phyloP scores from a whole-genome alignment of 257 asterid species.

The Penstemon eatonii region DNA sequence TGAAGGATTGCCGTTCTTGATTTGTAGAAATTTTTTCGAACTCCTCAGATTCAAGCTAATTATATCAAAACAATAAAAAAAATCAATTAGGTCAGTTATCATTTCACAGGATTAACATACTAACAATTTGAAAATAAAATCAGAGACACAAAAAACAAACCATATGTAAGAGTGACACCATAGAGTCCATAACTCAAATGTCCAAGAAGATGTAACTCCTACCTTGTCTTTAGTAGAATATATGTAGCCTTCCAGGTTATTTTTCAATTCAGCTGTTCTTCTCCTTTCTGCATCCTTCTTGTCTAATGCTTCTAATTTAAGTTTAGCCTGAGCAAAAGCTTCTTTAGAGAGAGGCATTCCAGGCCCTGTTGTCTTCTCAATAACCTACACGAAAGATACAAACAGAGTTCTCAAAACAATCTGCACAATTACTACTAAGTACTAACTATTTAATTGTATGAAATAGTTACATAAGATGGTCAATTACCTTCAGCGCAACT shows the following conservation, averaged over 20 bases:
- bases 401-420: slow-evolving; percentile 26
- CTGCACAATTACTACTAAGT: neutral
- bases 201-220: slow-evolving; percentile 21
- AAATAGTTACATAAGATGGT: neutral
- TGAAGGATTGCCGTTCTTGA: slow-evolving; percentile 74
- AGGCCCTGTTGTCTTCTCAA: slow-evolving; percentile 83
- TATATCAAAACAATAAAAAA: slow-evolving; percentile 27
- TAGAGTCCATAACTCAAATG: neutral
- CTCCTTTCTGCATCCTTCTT: slow-evolving; percentile 94
- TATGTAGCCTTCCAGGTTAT: slow-evolving; percentile 89
- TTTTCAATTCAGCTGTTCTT: slow-evolving; percentile 94
- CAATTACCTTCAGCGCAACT: slow-evolving; percentile 76
- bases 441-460: too few species aligned
- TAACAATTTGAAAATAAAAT: slow-evolving; percentile 19
- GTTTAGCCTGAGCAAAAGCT: slow-evolving; percentile 58
- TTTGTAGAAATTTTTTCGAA: slow-evolving; percentile 68
- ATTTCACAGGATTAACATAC: slow-evolving; percentile 1
- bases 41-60: slow-evolving; percentile 85
- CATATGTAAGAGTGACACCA: too few species aligned
- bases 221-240: slow-evolving; percentile 96
- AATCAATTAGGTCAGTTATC: slow-evolving; percentile 8
- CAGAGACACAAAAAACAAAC: slow-evolving; percentile 7
- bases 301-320: slow-evolving; percentile 75
- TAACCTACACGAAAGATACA: slow-evolving; percentile 47
- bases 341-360: slow-evolving; percentile 82